These are phyloP conservation scores for Gastrolobium villosum DNA, from an alignment of 306 rosid genomes.

Conservation along the genomic window DNA sequence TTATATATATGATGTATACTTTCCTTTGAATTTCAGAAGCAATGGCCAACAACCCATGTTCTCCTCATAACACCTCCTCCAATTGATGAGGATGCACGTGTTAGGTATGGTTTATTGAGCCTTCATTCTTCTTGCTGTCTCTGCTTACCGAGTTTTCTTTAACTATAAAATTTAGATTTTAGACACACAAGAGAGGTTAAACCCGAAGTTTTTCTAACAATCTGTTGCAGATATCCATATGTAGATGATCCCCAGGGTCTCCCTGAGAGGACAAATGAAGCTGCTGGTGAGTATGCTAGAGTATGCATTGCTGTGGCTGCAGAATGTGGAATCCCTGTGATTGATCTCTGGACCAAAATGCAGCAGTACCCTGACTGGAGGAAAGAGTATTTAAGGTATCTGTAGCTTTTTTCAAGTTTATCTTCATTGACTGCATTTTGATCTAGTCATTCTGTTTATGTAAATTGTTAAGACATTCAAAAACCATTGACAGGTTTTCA, in stretches of 20 bases:
- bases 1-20: not conserved
- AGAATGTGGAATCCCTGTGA: constrained; percentile 64
- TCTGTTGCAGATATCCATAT: constrained; percentile 61
- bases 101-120: constrained; percentile 55
- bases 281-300: constrained; percentile 75
- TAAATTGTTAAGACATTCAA: not conserved
- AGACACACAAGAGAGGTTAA: not conserved
- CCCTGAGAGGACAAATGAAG: constrained; percentile 86
- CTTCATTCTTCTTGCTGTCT: constrained; percentile 9
- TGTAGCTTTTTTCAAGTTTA: not conserved
- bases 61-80: constrained; percentile 84
- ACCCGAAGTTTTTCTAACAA: not conserved
- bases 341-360: constrained; percentile 84
- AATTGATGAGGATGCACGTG: constrained; percentile 77
- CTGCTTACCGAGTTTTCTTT: not conserved
- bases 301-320: constrained; percentile 72
- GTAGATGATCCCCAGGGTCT: constrained; percentile 58
- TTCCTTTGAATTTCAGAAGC: constrained; percentile 59
- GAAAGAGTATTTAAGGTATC: constrained; percentile 62
- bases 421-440: not conserved
- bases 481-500: constrained; percentile 12
- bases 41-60: constrained; percentile 67
- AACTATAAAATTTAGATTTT: not conserved
- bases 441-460: not conserved
- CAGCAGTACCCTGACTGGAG: constrained; percentile 69